phyloP scores from a whole-genome alignment of 2,329 filamentous ascomycete species.

The Neonectria punicea region DNA sequence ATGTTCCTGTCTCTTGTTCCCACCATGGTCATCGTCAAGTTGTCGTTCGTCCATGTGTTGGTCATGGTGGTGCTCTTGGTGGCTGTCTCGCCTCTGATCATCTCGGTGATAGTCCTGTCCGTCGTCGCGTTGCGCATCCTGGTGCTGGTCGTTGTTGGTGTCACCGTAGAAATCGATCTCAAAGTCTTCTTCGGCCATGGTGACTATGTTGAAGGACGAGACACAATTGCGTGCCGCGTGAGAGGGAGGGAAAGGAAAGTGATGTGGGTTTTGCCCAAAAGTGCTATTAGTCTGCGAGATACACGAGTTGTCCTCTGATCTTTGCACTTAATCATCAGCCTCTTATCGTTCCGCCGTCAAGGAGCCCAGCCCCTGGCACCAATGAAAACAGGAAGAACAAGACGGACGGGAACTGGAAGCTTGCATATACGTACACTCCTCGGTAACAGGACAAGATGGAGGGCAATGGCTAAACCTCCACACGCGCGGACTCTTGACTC shows the following conservation, averaged over 20 bases:
- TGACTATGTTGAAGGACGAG: constrained; percentile 33
- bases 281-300: constrained; percentile 44
- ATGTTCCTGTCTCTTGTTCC: constrained; percentile 54
- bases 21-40: constrained; percentile 51
- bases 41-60: constrained; percentile 55
- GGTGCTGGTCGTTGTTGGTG: constrained; percentile 57
- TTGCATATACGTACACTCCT: constrained; percentile 68
- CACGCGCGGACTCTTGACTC: constrained; percentile 34
- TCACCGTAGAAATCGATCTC: constrained; percentile 80
- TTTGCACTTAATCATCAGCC: constrained; percentile 42
- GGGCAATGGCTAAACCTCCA: constrained; percentile 31
- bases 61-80: constrained; percentile 49
- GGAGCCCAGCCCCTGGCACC: constrained; percentile 26
- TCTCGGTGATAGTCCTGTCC: constrained; percentile 37
- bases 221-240: constrained; percentile 32
- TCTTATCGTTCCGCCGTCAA: constrained; percentile 35
- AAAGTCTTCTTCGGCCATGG: constrained; percentile 77
- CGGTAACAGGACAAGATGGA: constrained; percentile 40
- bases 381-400: constrained; percentile 43
- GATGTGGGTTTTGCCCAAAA: constrained; percentile 27
- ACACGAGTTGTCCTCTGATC: constrained; percentile 40
- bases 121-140: constrained; percentile 50
- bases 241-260: constrained; percentile 4
- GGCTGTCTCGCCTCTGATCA: constrained; percentile 43
- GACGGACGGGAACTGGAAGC: constrained; percentile 52